Conservation (phyloP, 768 basidiomycete genomes). For the Boletales sp. region DNA sequence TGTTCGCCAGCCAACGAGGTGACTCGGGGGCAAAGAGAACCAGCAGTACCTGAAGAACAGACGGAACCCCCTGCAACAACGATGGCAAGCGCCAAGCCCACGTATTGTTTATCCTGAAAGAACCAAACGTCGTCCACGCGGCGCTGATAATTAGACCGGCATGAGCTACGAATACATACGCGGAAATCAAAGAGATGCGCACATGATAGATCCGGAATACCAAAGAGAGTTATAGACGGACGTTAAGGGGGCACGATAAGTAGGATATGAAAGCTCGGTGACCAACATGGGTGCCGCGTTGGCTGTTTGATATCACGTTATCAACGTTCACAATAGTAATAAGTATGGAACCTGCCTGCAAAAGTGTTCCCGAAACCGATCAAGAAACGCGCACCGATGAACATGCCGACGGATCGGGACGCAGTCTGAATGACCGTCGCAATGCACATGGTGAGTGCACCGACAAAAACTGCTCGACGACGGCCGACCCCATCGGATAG, state of each 20-base stretch:
- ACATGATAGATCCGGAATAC: conserved; percentile 81
- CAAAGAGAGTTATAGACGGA: conserved; percentile 80
- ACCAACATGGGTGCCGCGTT: conserved; percentile 80
- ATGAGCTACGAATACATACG: neutral
- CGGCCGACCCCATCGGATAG: conserved; percentile 71
- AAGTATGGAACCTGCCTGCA: conserved; percentile 40
- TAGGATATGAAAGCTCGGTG: conserved; percentile 79
- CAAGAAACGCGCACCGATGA: conserved; percentile 76
- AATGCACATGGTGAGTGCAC: conserved; percentile 63
- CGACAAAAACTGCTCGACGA: conserved; percentile 59
- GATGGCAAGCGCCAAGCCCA: conserved; percentile 88
- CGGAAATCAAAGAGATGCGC: conserved; percentile 19
- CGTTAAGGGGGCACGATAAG: conserved; percentile 74
- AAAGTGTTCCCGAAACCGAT: conserved; percentile 77
- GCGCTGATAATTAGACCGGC: conserved; percentile 39
- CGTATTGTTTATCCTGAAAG: conserved; percentile 60
- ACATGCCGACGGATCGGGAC: conserved; percentile 70
- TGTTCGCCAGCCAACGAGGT: conserved; percentile 78
- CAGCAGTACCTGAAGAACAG: conserved; percentile 60
- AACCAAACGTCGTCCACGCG: conserved; percentile 79
- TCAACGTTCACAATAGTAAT: neutral
- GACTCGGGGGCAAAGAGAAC: conserved; percentile 77
- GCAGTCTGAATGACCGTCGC: conserved; percentile 69
- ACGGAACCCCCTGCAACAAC: conserved; percentile 65
- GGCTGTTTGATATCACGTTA: conserved; percentile 28